Evolutionary conservation across 2,329 filamentous ascomycete species (phyloP), one percentile per base, ranked within the genome.

Genomic region (Pezicula neosporulosa): DNA sequence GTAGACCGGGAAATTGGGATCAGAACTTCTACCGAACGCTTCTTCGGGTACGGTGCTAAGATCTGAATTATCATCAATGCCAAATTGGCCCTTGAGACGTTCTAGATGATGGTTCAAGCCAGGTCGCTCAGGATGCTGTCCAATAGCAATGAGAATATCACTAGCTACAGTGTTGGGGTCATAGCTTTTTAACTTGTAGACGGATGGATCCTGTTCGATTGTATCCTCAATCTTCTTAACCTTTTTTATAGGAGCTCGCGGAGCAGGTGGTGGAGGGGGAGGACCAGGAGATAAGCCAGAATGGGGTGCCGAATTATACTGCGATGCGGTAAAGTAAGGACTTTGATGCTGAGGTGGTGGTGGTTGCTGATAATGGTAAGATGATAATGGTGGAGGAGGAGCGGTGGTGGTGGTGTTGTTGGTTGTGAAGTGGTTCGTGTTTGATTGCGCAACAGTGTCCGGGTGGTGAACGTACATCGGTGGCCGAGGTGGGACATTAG

Each of bases 111-210:
- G 71, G 59, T 88, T 88, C 35, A 88, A 66, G 2, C 72, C 67
- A 24, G 75, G 68, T 64, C 83, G 78, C 9, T 76, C 76, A 0
- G 83, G 83, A 62, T 87, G 83, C 51, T 78, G 77, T 15, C 81
- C 81, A 12, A 81, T 74, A 15, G 81, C 79, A 46, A 86, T 75
- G 10, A 87, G 68, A 6, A 88, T 74, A 62, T 86, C 82, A 47
- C 81, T 70, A 4, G 83, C 83, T 53, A 87, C 83, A 0, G 81
- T 86, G 42, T 75, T 73, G 1, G 78, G 74, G 60, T 86, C 75
- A 60, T 87, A 87, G 19, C 19, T 36, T 41, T 18, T 47, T 6
- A 36, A 16, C 28, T 19, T 16, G 16, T 30, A 47, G 16, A 48
- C n/a, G 36, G 30, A 9, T 30, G 42, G 42, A 4, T 30, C 13